Evolutionary conservation across 2,329 filamentous ascomycete genomes (phyloP), one percentile per base, ranked within the genome.

Genomic region (Aspergillus caelatus): DNA sequence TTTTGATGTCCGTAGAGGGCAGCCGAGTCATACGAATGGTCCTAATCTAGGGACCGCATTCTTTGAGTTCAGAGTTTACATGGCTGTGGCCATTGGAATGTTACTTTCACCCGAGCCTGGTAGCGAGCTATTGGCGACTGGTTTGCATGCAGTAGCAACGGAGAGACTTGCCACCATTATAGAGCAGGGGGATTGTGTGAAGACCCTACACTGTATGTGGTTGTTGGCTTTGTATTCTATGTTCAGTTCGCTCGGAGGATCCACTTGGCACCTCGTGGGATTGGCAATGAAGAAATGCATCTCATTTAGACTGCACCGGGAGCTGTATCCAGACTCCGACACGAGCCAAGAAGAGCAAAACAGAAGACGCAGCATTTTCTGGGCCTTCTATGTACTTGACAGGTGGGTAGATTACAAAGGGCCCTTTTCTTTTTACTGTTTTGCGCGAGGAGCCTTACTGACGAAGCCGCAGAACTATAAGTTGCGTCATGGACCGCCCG

Each of bases 281-380:
- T 56, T 75, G n/a, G 72, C 72, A n/a, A 69, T 74, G 67, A 69
- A 71, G 30, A 72, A 70, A 52, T 72, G 67, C 30, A 70, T 76
- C 43, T 67, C 70, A 1, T 68, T 70, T 39, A 62, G 72, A 16
- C 64, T 75, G 34, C 72, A 74, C 57, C 70, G 69, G 34, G 72
- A 74, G 10, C 61, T 64, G 2, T 52, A 61, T 26, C 28, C 56
- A 16, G 54, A 56, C 16, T 46, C 50, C 16, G 26, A 53, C 28
- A 52, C 63, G 68, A 67, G 57, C 43, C 56, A 41, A 41, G 39
- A 41, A 19, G 39, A 41, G 16, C 39, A n/a, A 19, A 41, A 41
- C 39, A 41, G 39, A 16, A 8, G 39, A n/a, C 39, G 39, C 39
- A n/a, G 39, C 8, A 41, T 41, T 16, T 41, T 41, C 39, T 41